phyloP scores from a whole-genome alignment of 2,329 filamentous ascomycete genomes.

The Sclerotinia glacialis region DNA sequence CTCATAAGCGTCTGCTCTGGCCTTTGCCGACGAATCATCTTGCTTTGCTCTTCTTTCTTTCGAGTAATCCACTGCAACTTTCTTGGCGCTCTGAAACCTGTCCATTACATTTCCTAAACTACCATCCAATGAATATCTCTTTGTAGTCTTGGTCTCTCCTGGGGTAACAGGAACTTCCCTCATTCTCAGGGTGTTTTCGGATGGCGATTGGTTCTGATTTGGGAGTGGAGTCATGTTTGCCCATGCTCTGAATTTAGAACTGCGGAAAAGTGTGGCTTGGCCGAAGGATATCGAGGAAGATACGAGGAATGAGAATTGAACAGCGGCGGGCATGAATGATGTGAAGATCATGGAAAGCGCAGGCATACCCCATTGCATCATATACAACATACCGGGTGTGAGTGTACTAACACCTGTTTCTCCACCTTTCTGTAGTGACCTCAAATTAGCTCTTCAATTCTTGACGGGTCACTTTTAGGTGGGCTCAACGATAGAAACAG shows the following conservation, averaged over 20 bases:
- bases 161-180: not conserved
- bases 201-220: conserved; percentile 13
- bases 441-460: not conserved
- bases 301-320: conserved; percentile 62
- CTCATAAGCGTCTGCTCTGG: conserved; percentile 15
- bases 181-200: not conserved
- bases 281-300: conserved; percentile 41
- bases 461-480: not conserved
- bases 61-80: not conserved
- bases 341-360: conserved; percentile 53
- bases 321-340: conserved; percentile 45
- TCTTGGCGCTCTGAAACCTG: conserved; percentile 9
- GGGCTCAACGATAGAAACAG: not conserved
- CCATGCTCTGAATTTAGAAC: conserved; percentile 41
- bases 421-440: conserved; percentile 44
- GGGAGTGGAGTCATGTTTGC: conserved; percentile 41
- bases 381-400: conserved; percentile 40
- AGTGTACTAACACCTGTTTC: conserved; percentile 45
- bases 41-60: conserved; percentile 13
- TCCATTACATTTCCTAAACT: conserved; percentile 15
- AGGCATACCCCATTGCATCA: conserved; percentile 51
- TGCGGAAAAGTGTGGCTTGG: conserved; percentile 49
- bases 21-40: not conserved
- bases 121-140: conserved; percentile 12
- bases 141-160: not conserved